Evolutionary conservation across 306 rosid species (phyloP).

Genomic region (Glycyrrhiza uralensis): DNA sequence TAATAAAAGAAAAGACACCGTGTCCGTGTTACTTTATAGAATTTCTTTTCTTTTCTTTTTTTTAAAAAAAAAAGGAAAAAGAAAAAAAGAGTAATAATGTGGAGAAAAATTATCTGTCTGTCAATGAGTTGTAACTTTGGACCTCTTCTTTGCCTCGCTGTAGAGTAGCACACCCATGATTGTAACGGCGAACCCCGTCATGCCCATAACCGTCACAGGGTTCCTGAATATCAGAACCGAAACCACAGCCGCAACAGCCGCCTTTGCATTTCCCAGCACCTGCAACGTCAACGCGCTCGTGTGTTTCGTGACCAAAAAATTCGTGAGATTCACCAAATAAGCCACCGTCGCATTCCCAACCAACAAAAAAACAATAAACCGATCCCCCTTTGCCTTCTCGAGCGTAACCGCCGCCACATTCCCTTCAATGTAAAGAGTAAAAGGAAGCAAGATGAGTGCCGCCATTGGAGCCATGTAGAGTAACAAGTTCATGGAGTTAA

Average conservation of each 20-base stretch:
- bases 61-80: too few relatives aligned
- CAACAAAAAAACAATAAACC: slow-evolving; percentile 56
- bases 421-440: slow-evolving; percentile 82
- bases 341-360: slow-evolving; percentile 91
- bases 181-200: slow-evolving; percentile 72
- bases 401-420: slow-evolving; percentile 57
- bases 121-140: slow-evolving; percentile 59
- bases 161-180: slow-evolving; percentile 89
- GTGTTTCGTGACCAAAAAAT: slow-evolving; percentile 85
- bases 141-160: slow-evolving; percentile 90
- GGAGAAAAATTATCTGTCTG: not conserved
- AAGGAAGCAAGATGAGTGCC: slow-evolving; percentile 64
- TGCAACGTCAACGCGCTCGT: slow-evolving; percentile 89
- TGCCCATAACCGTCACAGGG: slow-evolving; percentile 87
- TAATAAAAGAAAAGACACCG: not conserved
- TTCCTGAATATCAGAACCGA: slow-evolving; percentile 87
- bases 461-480: slow-evolving; percentile 94
- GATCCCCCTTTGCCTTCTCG: slow-evolving; percentile 60
- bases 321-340: slow-evolving; percentile 84
- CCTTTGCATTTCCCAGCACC: slow-evolving; percentile 92
- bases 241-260: slow-evolving; percentile 84
- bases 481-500: slow-evolving; percentile 87
- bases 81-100: not conserved
- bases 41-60: not conserved
- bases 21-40: not conserved